phyloP scores from a whole-genome alignment of 148 eudicot species.

The Dysphania ambrosioides region DNA sequence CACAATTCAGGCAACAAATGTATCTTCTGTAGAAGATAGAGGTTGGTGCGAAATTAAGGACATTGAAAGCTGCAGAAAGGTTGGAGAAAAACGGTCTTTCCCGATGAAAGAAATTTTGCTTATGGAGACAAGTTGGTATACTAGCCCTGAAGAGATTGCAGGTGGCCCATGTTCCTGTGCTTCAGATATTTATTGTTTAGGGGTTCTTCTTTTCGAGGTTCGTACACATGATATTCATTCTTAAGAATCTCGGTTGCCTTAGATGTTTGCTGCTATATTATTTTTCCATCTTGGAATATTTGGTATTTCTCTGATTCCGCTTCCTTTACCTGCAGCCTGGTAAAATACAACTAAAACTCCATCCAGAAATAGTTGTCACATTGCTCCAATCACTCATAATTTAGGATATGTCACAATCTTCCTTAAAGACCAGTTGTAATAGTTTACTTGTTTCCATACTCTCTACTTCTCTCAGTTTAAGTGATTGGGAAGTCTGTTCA shows the following conservation, averaged over 20 bases:
- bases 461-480: neutral
- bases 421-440: neutral
- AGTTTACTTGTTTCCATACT: neutral
- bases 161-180: slow-evolving; percentile 79
- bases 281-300: slow-evolving; percentile 3
- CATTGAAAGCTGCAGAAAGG: slow-evolving; percentile 34
- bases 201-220: slow-evolving; percentile 97
- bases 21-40: slow-evolving; percentile 29
- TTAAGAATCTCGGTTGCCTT: slow-evolving; percentile 11
- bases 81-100: slow-evolving; percentile 58
- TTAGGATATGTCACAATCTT: neutral
- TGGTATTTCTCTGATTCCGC: neutral
- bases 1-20: slow-evolving; percentile 26
- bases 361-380: slow-evolving; percentile 7
- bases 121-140: slow-evolving; percentile 91
- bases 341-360: neutral
- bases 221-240: slow-evolving; percentile 29
- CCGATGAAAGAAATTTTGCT: slow-evolving; percentile 79
- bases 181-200: slow-evolving; percentile 85
- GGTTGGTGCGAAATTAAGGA: slow-evolving; percentile 27
- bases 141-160: slow-evolving; percentile 80
- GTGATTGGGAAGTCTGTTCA: neutral
- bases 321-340: neutral
- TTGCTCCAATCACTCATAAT: neutral
- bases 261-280: slow-evolving; percentile 15